Evolutionary conservation across 345 rosid species (phyloP).

Genomic region (Cochlearia excelsa): DNA sequence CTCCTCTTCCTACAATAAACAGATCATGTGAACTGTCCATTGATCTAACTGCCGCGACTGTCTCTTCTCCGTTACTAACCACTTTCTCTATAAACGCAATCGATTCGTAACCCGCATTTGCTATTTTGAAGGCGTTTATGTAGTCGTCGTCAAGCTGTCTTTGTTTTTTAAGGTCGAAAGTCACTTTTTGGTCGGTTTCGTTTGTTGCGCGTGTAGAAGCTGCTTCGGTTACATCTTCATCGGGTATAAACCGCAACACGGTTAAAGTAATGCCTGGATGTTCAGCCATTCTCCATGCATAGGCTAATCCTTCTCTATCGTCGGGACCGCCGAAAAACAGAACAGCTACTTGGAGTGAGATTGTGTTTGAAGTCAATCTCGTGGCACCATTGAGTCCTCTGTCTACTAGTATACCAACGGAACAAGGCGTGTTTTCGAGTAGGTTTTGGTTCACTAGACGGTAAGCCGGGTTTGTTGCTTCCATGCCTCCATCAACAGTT

Average conservation of each 20-base stretch:
- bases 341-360: slow-evolving; percentile 64
- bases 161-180: slow-evolving; percentile 38
- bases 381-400: slow-evolving; percentile 68
- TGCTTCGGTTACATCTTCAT: slow-evolving; percentile 38
- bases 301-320: slow-evolving; percentile 78
- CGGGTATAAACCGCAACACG: slow-evolving; percentile 54
- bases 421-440: slow-evolving; percentile 71
- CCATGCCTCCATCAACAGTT: slow-evolving; percentile 96
- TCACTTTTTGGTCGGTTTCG: slow-evolving; percentile 25
- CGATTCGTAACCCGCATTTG: slow-evolving; percentile 43
- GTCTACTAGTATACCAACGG: slow-evolving; percentile 83
- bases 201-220: neutral
- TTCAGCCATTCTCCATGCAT: slow-evolving; percentile 79
- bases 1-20: slow-evolving; percentile 88
- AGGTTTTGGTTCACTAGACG: slow-evolving; percentile 78
- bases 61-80: slow-evolving; percentile 80
- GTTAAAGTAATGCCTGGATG: slow-evolving; percentile 62
- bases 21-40: slow-evolving; percentile 72
- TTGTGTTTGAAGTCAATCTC: slow-evolving; percentile 47
- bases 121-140: slow-evolving; percentile 50
- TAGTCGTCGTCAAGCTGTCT: slow-evolving; percentile 56
- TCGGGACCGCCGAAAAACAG: slow-evolving; percentile 89
- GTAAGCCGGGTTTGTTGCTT: slow-evolving; percentile 79
- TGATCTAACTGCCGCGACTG: slow-evolving; percentile 64
- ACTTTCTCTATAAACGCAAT: slow-evolving; percentile 48